phyloP scores from a whole-genome alignment of 352 stramenopile genomes.

The Phytophthora citrophthora region DNA sequence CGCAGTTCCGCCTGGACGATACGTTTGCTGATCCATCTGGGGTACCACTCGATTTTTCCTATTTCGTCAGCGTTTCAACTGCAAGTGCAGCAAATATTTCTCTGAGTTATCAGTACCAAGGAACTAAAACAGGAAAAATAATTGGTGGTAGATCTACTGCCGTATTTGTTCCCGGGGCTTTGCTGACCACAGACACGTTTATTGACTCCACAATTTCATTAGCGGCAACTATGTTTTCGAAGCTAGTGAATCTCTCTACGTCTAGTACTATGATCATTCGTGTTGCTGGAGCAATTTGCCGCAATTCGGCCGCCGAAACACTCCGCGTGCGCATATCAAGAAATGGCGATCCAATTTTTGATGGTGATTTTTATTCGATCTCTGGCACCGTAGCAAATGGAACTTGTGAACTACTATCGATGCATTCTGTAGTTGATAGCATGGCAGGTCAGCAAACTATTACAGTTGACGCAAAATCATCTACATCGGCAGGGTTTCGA shows the following conservation, averaged over 20 bases:
- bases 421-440: slow-evolving; percentile 54
- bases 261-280: slow-evolving; percentile 56
- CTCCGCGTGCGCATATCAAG: slow-evolving; percentile 42
- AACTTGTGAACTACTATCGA: slow-evolving; percentile 47
- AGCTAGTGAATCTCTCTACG: slow-evolving; percentile 27
- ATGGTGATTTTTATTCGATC: slow-evolving; percentile 48
- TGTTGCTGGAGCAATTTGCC: slow-evolving; percentile 47
- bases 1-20: slow-evolving; percentile 48
- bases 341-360: slow-evolving; percentile 36
- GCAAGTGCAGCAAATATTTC: slow-evolving; percentile 26
- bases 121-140: slow-evolving; percentile 51
- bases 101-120: slow-evolving; percentile 48
- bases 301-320: slow-evolving; percentile 48
- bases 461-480: slow-evolving; percentile 47
- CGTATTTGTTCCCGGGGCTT: slow-evolving; percentile 44
- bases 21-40: slow-evolving; percentile 54
- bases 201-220: slow-evolving; percentile 21
- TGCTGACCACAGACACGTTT: slow-evolving; percentile 30
- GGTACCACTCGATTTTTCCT: slow-evolving; percentile 51
- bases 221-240: slow-evolving; percentile 34
- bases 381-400: slow-evolving; percentile 27
- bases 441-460: slow-evolving; percentile 34
- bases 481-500: slow-evolving; percentile 42
- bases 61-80: slow-evolving; percentile 34
- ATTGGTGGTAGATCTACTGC: slow-evolving; percentile 45